Base-by-base conservation (phyloP, 129 eudicot genomes). In the Lonicera japonica region DNA sequence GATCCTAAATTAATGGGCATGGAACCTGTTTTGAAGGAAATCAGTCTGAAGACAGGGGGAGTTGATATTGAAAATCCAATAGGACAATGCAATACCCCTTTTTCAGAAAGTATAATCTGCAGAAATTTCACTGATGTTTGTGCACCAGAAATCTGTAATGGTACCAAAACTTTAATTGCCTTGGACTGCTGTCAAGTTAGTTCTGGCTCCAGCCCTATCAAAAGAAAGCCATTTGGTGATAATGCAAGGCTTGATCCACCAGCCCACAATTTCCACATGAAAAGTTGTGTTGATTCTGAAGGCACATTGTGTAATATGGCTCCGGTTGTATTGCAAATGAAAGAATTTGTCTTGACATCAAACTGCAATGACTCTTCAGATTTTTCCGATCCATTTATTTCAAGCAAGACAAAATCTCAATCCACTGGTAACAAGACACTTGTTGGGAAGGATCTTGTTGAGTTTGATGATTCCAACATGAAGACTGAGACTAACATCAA, bases 91-190 rank as follows among this genome's bases (percentile, higher is more conserved):
- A 64, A 34, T 17, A 25, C 51, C 22, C 66, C 77, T n/a, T 56
- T 54, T 16, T 63, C 82, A 29, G 79, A 81, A 61, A 69, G 68
- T 56, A 72, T 70, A 23, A 51, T 56, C 21, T 66, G 73, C 69
- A 66, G 78, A 38, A 68, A 64, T 23, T 38, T 39, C 29, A 36
- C 34, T 40, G 76, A 75, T 41, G 41, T 40, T 36, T 20, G 34
- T 38, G 51, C 50, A 19, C 58, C 66, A 23, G 80, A 70, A 65
- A 67, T 60, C 63, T 25, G 41, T 51, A 38, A 38, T 18, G 56
- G 29, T 16, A 22, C 57, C 39, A 46, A 62, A 15, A 29, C 8
- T 57, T 19, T 56, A 50, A 38, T 23, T 60, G 40, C 47, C 47
- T 51, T 61, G 8, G 53, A 13, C 25, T 21, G 58, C 16, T 3